Base-by-base conservation (phyloP, 768 basidiomycete genomes). In the Coprinopsis cinerea region DNA sequence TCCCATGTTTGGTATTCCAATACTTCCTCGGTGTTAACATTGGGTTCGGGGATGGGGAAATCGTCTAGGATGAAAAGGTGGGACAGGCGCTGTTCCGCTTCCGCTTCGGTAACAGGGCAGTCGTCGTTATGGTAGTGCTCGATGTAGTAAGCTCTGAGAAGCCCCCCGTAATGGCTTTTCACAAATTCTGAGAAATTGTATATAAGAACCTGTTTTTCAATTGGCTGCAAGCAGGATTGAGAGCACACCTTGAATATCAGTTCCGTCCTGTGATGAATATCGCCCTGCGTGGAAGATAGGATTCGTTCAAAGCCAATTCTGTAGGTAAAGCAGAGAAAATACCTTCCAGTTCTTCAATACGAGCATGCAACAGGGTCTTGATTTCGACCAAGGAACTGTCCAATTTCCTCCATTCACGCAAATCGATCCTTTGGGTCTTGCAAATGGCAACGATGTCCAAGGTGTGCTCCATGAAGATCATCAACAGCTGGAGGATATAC, bases 401-500 rank as follows among this genome's bases (percentile, higher is more conserved):
- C 1, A 47, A 17, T 2, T 44, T 37, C 20, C 26, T 4, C 47
- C 55, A 53, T 18, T 60, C 57, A 18, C 44, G 41, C 3, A 35
- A 3, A 46, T 58, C 59, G 13, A 58, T 27, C 2, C 47, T 58
- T 14, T 53, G 24, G 1, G 20, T 27, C 15, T 46, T 39, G 24
- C 57, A 47, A 15, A 45, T 37, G 22, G 53, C 47, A 17, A 39
- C 44, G 3, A 60, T 35, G 10, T 52, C 46, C 2, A 58, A 44
- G 20, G 23, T 42, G 28, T 54, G 49, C 48, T 60, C 59, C 18
- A 60, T 35, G 22, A 60, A 20, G 17, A 60, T 26, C 9, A 48
- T 45, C 17, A 47, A 44, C 2, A 60, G 27, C 26, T 52, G 53
- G 3, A 60, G 47, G 10, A 58, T 48, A 45, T 54, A 58, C 59